Percentiles rank a stretch among this genome's conserved stretches.
Conservation (phyloP, 2,329 filamentous ascomycete genomes). For the Venturia carpophila region DNA sequence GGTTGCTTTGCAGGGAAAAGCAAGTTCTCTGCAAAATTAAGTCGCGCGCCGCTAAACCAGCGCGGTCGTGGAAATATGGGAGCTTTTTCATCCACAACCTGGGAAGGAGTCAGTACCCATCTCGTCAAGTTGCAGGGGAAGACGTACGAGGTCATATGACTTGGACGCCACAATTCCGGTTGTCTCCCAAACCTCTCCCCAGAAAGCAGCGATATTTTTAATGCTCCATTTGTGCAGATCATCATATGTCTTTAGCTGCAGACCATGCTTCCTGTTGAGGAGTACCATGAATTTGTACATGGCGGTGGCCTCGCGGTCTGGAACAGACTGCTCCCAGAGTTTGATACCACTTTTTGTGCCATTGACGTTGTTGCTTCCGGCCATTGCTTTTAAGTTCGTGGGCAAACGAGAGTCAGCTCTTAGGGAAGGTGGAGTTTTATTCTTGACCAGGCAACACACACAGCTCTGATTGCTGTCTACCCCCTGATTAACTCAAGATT, state of each 20-base stretch:
- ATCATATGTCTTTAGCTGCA: slow-evolving; percentile 58
- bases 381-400: slow-evolving; percentile 21
- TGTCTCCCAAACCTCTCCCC: slow-evolving; percentile 79
- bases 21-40: slow-evolving; percentile 95
- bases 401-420: slow-evolving; percentile 22
- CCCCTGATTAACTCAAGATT: neutral
- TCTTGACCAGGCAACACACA: neutral
- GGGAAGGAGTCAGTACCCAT: neutral
- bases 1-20: slow-evolving; percentile 61
- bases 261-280: slow-evolving; percentile 58
- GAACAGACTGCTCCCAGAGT: slow-evolving; percentile 59
- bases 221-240: slow-evolving; percentile 83
- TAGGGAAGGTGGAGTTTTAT: neutral
- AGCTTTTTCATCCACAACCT: slow-evolving; percentile 61
- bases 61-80: slow-evolving; percentile 78
- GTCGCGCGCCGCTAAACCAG: slow-evolving; percentile 69
- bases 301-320: slow-evolving; percentile 56
- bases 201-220: slow-evolving; percentile 66
- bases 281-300: slow-evolving; percentile 65
- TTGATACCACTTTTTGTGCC: slow-evolving; percentile 10
- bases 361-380: neutral
- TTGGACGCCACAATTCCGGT: slow-evolving; percentile 65
- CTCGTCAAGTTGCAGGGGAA: neutral
- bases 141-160: slow-evolving; percentile 51
- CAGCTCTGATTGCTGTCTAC: neutral